These are phyloP conservation scores for Guadua angustifolia DNA, from an alignment of 176 grass and related monocot species.

Conservation along the genomic window DNA sequence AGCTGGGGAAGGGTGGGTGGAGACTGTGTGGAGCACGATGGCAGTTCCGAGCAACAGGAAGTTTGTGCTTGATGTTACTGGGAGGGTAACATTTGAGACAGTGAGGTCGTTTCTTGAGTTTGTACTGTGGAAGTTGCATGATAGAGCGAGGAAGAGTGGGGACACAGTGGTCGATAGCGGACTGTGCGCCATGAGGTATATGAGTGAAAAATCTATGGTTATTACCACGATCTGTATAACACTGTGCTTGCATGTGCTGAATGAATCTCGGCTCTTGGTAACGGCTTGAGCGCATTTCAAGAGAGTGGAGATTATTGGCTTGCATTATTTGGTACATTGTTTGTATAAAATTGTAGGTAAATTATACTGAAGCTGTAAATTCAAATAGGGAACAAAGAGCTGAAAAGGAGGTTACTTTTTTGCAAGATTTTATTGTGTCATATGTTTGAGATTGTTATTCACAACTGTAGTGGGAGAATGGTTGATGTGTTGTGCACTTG, in stretches of 20 bases:
- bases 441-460: conserved; percentile 27
- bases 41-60: conserved; percentile 76
- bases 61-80: conserved; percentile 88
- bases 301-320: not conserved
- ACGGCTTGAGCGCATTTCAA: conserved; percentile 38
- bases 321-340: conserved; percentile 30
- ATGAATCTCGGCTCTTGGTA: conserved; percentile 58
- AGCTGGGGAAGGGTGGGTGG: conserved; percentile 59
- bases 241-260: conserved; percentile 78
- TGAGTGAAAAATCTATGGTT: conserved; percentile 79
- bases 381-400: conserved; percentile 15
- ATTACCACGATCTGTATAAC: conserved; percentile 70
- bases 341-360: conserved; percentile 37
- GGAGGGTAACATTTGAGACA: conserved; percentile 91
- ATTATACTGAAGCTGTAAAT: conserved; percentile 46
- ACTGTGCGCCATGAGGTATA: conserved; percentile 57
- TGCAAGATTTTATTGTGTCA: conserved; percentile 22
- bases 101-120: conserved; percentile 93
- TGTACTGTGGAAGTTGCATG: conserved; percentile 73
- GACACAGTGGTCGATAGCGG: conserved; percentile 45
- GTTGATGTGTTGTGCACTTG: conserved; percentile 34
- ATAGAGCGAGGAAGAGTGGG: conserved; percentile 52
- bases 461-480: not conserved
- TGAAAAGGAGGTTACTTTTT: conserved; percentile 2
- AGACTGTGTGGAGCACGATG: conserved; percentile 71